These are phyloP conservation scores for Sporobolomyces roseus DNA, from an alignment of 768 basidiomycete genomes.

Conservation along the genomic window DNA sequence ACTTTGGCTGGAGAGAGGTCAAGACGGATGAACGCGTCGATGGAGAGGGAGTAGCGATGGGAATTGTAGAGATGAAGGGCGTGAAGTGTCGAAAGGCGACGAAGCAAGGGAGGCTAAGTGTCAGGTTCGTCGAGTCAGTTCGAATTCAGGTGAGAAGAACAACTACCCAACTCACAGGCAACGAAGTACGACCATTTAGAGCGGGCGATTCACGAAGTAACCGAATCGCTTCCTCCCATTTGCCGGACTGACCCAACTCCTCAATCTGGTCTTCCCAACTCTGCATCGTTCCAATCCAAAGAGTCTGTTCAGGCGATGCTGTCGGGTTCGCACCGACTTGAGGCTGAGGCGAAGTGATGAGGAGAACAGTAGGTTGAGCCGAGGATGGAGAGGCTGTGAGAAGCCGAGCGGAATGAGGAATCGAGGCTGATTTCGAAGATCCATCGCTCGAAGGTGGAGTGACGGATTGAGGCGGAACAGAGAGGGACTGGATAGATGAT, in stretches of 20 bases:
- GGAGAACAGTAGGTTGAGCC: slow-evolving; percentile 45
- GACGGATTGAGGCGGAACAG: slow-evolving; percentile 53
- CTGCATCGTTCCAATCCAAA: slow-evolving; percentile 72
- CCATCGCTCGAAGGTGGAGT: slow-evolving; percentile 52
- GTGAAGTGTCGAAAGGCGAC: slow-evolving; percentile 55
- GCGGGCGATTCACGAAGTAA: slow-evolving; percentile 15
- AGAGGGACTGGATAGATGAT: slow-evolving; percentile 57
- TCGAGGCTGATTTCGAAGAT: slow-evolving; percentile 39
- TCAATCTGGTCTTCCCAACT: slow-evolving; percentile 69
- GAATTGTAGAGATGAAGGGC: slow-evolving; percentile 72
- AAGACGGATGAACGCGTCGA: slow-evolving; percentile 79
- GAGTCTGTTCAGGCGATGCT: slow-evolving; percentile 47
- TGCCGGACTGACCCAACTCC: slow-evolving; percentile 51
- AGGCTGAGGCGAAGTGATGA: slow-evolving; percentile 21
- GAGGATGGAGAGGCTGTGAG: slow-evolving; percentile 60
- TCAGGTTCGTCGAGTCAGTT: background rate
- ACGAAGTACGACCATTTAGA: background rate
- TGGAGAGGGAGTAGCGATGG: slow-evolving; percentile 68
- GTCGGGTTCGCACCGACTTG: background rate
- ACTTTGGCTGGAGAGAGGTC: slow-evolving; percentile 92
- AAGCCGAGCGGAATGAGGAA: slow-evolving; percentile 56
- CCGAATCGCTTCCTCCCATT: slow-evolving; percentile 63
- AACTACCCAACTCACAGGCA: background rate
- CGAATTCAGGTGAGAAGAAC: background rate
- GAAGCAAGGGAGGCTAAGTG: slow-evolving; percentile 52